Base-by-base conservation (phyloP, 768 basidiomycete species). In the Termitomyces sp. region DNA sequence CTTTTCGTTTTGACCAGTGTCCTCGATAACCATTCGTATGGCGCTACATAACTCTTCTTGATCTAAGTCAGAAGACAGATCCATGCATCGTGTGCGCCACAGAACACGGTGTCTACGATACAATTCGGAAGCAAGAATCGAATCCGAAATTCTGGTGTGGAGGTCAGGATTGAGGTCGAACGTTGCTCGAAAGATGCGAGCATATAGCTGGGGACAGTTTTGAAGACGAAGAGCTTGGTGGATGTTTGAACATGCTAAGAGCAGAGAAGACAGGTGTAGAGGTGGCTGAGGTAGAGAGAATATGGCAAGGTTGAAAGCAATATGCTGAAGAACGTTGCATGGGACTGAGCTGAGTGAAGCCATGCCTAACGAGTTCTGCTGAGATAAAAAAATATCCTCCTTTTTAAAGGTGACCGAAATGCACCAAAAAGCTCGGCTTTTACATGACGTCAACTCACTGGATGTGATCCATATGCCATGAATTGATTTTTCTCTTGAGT, bases 1-100 rank as follows among this genome's bases (percentile, higher is more conserved):
- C 29, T 62, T 67, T 59, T 77, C 77, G 65, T 85, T 86, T 54
- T 76, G 68, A 3, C 75, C 76, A 42, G 79, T 77, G 64, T 80
- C 82, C 68, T 89, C 88, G 37, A 86, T 67, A n/a, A 84, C 67
- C 82, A 88, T 86, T 63, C 85, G 76, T 60, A 85, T 76, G 6
- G 80, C 80, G 8, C 81, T 81, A 80, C 84, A 86, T 29, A 88
- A 67, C 68, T 86, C 86, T 42, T 76, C 74, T 1, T 69, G 64
- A 48, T 82, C 62, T 32, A 68, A 62, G 34, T 59, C 64, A 4
- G 56, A 46, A 2, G 75, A 71, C 50, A 81, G 60, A 63, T 74
- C 75, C 6, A 70, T 67, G 36, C 67, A 72, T 29, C 79, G 74
- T 56, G 82, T 79, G 60, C 84, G 81, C 45, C 77, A 77, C 40